These are phyloP conservation scores for Xylariales sp. DNA, from an alignment of 2,329 filamentous ascomycete genomes.

Conservation along the genomic window DNA sequence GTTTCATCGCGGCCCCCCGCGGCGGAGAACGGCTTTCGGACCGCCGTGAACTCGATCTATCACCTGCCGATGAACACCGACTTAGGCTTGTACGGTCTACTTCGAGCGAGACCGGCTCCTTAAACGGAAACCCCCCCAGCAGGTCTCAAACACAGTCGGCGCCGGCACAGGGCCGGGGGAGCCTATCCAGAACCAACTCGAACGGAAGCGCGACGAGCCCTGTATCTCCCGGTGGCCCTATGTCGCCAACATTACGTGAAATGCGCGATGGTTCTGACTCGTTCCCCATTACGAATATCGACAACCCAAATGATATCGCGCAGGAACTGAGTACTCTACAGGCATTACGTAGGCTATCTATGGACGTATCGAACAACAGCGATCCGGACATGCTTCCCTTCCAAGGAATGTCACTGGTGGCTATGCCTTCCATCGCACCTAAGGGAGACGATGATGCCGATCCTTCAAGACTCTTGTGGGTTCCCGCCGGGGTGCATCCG, in stretches of 20 bases:
- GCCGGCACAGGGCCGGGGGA: conserved; percentile 55
- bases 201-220: conserved; percentile 52
- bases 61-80: conserved; percentile 55
- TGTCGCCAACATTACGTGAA: conserved; percentile 66
- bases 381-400: conserved; percentile 83
- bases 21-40: conserved; percentile 63
- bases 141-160: conserved; percentile 59
- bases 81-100: conserved; percentile 58
- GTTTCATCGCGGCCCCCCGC: conserved; percentile 74
- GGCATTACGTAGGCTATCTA: conserved; percentile 90
- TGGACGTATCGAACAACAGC: conserved; percentile 83
- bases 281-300: conserved; percentile 89
- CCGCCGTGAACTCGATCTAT: conserved; percentile 45
- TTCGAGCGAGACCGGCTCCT: conserved; percentile 51
- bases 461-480: conserved; percentile 90
- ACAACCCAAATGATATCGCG: conserved; percentile 87
- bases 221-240: conserved; percentile 49
- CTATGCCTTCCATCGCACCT: conserved; percentile 79
- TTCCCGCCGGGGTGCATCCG: conserved; percentile 92
- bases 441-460: conserved; percentile 83
- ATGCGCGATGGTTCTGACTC: conserved; percentile 74
- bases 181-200: conserved; percentile 48
- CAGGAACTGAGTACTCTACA: conserved; percentile 94
- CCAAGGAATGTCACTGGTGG: conserved; percentile 70
- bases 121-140: conserved; percentile 53